Evolutionary conservation across 768 basidiomycete species (phyloP).

Genomic region (Leccinum longicurvipes): DNA sequence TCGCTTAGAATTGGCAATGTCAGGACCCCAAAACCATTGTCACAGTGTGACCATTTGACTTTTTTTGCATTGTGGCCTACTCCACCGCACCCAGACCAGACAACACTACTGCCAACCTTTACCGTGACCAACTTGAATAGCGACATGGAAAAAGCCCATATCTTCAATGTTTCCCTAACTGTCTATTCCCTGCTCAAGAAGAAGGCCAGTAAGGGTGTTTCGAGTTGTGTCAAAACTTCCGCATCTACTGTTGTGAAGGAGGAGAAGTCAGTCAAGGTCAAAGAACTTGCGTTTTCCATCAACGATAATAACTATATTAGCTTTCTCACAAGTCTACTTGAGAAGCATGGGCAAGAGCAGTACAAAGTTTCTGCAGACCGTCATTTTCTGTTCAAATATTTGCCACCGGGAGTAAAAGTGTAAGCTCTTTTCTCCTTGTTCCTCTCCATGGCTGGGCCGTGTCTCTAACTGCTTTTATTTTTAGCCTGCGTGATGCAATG

Average conservation of each 20-base stretch:
- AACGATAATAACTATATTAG: constrained; percentile 1
- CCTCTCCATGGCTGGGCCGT: too few species aligned
- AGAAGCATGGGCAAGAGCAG: constrained; percentile 5
- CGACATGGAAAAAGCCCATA: too few species aligned
- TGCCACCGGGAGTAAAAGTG: not conserved
- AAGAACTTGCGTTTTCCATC: not conserved
- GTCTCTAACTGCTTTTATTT: not conserved
- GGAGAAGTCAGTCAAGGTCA: constrained; percentile 5
- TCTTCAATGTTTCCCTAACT: too few species aligned
- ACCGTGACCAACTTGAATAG: too few species aligned
- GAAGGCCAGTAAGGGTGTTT: not conserved
- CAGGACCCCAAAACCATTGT: too few species aligned
- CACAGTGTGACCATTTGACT: too few species aligned
- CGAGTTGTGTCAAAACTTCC: not conserved
- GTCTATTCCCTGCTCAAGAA: not conserved
- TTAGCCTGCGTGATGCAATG: constrained; percentile 1
- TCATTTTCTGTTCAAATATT: constrained; percentile 8
- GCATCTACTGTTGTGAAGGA: not conserved
- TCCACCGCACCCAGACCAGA: too few species aligned
- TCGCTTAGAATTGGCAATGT: too few species aligned
- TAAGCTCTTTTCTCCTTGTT: not conserved
- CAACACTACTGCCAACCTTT: too few species aligned
- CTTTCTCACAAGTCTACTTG: constrained; percentile 3
- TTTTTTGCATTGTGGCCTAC: too few species aligned
- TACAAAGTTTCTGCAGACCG: constrained; percentile 24